Percentiles rank a stretch among this genome's conserved stretches.
Evolutionary conservation across 2,329 filamentous ascomycete genomes (phyloP).

Genomic region (Ciborinia camelliae): DNA sequence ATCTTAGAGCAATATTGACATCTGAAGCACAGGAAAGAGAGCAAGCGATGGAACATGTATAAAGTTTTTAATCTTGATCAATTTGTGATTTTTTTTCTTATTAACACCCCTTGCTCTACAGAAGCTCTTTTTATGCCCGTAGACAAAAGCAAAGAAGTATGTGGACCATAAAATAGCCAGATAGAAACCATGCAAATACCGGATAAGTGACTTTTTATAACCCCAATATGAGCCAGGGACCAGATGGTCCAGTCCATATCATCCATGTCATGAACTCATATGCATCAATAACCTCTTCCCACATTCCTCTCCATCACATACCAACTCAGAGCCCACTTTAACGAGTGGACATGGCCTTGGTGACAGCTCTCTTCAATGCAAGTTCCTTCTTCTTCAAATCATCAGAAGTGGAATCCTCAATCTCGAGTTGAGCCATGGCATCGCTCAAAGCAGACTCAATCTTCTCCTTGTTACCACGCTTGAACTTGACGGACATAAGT

Average conservation of each 20-base stretch:
- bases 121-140: constrained; percentile 37
- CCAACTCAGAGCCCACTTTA: constrained; percentile 49
- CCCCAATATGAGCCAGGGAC: constrained; percentile 34
- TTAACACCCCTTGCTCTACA: constrained; percentile 38
- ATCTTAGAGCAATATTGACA: not conserved
- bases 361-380: constrained; percentile 93
- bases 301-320: constrained; percentile 24
- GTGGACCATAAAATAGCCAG: constrained; percentile 32
- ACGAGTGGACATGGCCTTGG: constrained; percentile 91
- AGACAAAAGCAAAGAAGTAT: constrained; percentile 31
- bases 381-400: constrained; percentile 99
- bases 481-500: constrained; percentile 91
- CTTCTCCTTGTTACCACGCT: constrained; percentile 99
- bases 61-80: constrained; percentile 23
- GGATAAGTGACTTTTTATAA: constrained; percentile 37
- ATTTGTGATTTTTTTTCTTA: constrained; percentile 28
- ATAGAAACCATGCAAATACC: constrained; percentile 32
- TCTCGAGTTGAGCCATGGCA: constrained; percentile 95
- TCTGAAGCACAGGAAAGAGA: not conserved
- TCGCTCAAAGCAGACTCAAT: constrained; percentile 96
- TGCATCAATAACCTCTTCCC: constrained; percentile 32
- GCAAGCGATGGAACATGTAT: not conserved
- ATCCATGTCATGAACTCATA: constrained; percentile 36
- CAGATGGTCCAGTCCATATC: constrained; percentile 37
- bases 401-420: constrained; percentile 86